Base-by-base conservation (phyloP, 257 asterid species). In the Anisodus acutangulus region DNA sequence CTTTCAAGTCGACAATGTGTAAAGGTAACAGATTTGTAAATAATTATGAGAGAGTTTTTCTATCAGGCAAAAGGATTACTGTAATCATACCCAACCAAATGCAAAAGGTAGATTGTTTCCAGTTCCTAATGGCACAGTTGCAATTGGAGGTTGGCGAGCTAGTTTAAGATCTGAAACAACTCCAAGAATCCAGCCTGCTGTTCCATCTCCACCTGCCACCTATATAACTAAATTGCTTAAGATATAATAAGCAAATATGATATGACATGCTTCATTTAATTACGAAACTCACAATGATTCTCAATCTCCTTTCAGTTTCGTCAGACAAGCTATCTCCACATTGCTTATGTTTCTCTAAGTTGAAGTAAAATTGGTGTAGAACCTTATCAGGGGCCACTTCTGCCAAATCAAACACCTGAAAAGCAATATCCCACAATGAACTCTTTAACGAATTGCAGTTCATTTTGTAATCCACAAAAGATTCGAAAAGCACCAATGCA, bases 121-220 rank as follows among this genome's bases (percentile, higher is more conserved):
- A 5, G 99, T 95, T 87, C 98, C 99, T 82, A 95, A 85, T 3
- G 99, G 98, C 91, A 95, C 88, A 19, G 97, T 93, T 82, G 98
- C 97, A 78, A 95, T 87, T 22, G 99, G 97, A 37, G 99, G 99
- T 19, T 97, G 96, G 74, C 82, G 92, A 68, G 96, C 86, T 80
- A 94, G 85, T 87, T 89, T 94, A 4, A 95, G 93, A 91, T 95
- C 99, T 68, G 95, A 92, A 88, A 95, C 94, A 80, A 94, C 98
- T 58, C 98, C 99, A 39, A 94, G 98, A 89, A 95, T 95, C 99
- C 98, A 95, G 58, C 97, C 98, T 78, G 99, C 99, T 4, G 98
- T 95, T 59, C 99, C 99, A 89, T 95, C 98, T 57, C 98, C 99
- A 78, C 99, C 98, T 10, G 99, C 98, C 83, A 94, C 99, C 98